Percentiles rank a stretch among this genome's conserved stretches.
Conservation (phyloP, 176 grass and related monocot species). For the Oryza glumipatula region DNA sequence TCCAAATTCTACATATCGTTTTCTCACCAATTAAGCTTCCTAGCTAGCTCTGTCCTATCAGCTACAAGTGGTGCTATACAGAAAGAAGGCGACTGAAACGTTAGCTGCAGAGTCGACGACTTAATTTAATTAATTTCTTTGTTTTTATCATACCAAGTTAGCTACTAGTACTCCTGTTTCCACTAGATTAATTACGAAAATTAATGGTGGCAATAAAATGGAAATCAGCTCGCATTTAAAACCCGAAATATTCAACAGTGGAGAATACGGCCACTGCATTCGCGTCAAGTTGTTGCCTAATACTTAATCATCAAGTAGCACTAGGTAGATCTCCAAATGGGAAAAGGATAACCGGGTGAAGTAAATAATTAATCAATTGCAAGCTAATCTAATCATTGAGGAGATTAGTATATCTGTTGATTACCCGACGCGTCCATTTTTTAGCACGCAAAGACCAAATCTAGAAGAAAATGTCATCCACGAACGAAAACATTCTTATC, state of each 20-base stretch:
- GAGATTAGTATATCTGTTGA: constrained; percentile 3
- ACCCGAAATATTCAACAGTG: not conserved
- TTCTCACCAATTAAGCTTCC: constrained; percentile 15
- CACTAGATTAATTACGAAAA: not conserved
- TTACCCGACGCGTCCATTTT: not conserved
- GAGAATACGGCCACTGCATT: not conserved
- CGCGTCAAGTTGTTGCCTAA: not conserved
- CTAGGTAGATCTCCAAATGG: not conserved
- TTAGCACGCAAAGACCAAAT: constrained; percentile 24
- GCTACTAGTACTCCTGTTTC: not conserved
- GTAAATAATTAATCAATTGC: not conserved
- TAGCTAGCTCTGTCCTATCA: not conserved
- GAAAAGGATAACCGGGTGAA: not conserved
- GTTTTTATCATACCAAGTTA: not conserved
- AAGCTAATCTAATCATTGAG: not conserved
- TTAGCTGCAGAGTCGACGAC: not conserved
- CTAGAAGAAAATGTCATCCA: constrained; percentile 8
- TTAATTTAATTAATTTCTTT: not conserved
- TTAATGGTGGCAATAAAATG: not conserved
- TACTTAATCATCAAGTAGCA: constrained; percentile 12
- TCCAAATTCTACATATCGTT: constrained; percentile 4
- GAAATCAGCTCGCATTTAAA: not conserved
- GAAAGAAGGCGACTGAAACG: not conserved
- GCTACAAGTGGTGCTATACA: not conserved
- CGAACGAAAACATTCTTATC: constrained; percentile 6